Percentiles rank a stretch among this genome's conserved stretches.
Conservation (phyloP, 1,284 basidiomycete species). For the Trametes pubescens region DNA sequence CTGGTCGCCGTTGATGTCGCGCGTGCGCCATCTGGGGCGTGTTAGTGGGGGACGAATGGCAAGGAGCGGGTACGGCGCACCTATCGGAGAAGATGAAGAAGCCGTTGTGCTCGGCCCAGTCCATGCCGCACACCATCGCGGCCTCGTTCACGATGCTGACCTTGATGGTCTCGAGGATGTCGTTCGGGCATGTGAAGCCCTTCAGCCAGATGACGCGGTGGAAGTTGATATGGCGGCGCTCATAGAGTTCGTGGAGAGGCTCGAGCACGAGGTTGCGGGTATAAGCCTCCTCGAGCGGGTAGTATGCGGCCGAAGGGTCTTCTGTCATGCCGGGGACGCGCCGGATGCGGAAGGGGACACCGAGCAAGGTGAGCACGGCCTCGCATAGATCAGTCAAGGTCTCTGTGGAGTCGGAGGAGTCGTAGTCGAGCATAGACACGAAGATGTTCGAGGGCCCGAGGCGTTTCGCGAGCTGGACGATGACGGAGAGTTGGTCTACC, state of each 20-base stretch:
- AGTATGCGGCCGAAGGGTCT: slow-evolving; percentile 88
- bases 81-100: slow-evolving; percentile 97
- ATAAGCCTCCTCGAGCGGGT: slow-evolving; percentile 92
- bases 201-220: slow-evolving; percentile 94
- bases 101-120: slow-evolving; percentile 96
- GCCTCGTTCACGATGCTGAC: slow-evolving; percentile 90
- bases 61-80: slow-evolving; percentile 49
- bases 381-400: slow-evolving; percentile 93
- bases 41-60: not conserved
- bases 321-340: slow-evolving; percentile 89
- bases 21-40: slow-evolving; percentile 83
- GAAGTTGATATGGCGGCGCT: slow-evolving; percentile 83
- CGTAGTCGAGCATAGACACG: slow-evolving; percentile 96
- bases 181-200: slow-evolving; percentile 96
- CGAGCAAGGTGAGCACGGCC: slow-evolving; percentile 88
- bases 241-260: slow-evolving; percentile 84
- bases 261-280: slow-evolving; percentile 92
- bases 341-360: slow-evolving; percentile 90
- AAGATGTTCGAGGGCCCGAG: slow-evolving; percentile 90
- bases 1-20: slow-evolving; percentile 95
- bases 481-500: slow-evolving; percentile 94
- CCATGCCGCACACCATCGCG: slow-evolving; percentile 98
- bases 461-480: slow-evolving; percentile 90
- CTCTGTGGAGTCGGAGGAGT: slow-evolving; percentile 90
- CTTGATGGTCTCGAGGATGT: slow-evolving; percentile 92